Evolutionary conservation across 208 protist species (phyloP).

Genomic region (Polymyxa betae): DNA sequence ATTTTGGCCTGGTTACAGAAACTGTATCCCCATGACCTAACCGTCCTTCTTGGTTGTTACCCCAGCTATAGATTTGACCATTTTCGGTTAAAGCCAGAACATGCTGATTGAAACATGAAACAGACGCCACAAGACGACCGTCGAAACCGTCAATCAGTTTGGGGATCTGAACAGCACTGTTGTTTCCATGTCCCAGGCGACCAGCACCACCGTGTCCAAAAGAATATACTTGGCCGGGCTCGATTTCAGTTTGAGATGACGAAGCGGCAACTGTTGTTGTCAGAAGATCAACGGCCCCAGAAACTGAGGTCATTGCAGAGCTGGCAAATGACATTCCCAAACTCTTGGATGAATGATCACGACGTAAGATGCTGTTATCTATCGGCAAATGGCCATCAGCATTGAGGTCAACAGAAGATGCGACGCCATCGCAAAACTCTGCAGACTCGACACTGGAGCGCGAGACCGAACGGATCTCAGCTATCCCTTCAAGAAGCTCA

Average conservation of each 20-base stretch:
- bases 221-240: conserved; percentile 10
- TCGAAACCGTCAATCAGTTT: conserved; percentile 49
- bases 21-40: conserved; percentile 53
- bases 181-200: conserved; percentile 44
- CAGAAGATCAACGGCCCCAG: background rate
- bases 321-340: background rate
- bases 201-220: conserved; percentile 33
- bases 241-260: conserved; percentile 5
- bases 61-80: conserved; percentile 59
- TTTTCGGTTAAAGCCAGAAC: conserved; percentile 54
- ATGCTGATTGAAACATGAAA: conserved; percentile 48
- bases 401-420: background rate
- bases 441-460: background rate
- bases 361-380: background rate
- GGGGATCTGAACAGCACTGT: conserved; percentile 26
- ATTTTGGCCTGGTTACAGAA: conserved; percentile 28
- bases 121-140: background rate
- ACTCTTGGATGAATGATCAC: background rate
- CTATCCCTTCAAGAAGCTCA: conserved; percentile 54
- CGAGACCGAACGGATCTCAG: background rate
- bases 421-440: background rate
- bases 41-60: conserved; percentile 27
- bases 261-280: background rate
- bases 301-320: background rate
- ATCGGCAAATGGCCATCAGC: background rate